Evolutionary conservation across 352 stramenopile genomes (phyloP).

Genomic region (Globisporangium barbulae): DNA sequence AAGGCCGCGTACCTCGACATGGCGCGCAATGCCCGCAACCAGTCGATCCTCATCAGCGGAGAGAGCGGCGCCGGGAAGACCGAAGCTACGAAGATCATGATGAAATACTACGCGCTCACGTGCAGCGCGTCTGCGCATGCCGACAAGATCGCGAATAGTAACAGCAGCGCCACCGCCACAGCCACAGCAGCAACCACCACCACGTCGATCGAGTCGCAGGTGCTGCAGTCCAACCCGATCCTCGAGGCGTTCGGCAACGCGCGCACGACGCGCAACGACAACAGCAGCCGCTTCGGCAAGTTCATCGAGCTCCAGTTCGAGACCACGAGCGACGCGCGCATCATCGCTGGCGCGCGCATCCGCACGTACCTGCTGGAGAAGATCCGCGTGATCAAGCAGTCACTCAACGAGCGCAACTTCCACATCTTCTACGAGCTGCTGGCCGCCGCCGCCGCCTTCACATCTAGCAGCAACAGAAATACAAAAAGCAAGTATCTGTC

Average conservation of each 20-base stretch:
- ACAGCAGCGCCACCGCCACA: neutral
- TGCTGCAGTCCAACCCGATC: constrained; percentile 90
- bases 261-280: constrained; percentile 86
- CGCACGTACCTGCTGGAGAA: constrained; percentile 95
- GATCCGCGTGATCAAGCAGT: constrained; percentile 85
- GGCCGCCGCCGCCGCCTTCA: constrained; percentile 22
- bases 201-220: constrained; percentile 72
- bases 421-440: constrained; percentile 89
- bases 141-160: neutral
- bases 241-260: constrained; percentile 90
- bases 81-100: constrained; percentile 90
- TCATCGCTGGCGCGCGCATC: constrained; percentile 73
- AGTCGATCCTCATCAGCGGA: constrained; percentile 85
- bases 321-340: constrained; percentile 19
- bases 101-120: constrained; percentile 84
- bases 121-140: constrained; percentile 36
- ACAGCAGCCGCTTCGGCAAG: constrained; percentile 89
- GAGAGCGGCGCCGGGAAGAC: constrained; percentile 87
- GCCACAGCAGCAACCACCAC: constrained; percentile 1
- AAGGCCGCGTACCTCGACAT: constrained; percentile 71
- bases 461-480: neutral
- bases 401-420: constrained; percentile 76
- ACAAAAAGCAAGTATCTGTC: constrained; percentile 8
- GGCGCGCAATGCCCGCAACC: constrained; percentile 57
- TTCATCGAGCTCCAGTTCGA: constrained; percentile 88